phyloP scores from a whole-genome alignment of 179 eudicot species.

The Silene coronaria region DNA sequence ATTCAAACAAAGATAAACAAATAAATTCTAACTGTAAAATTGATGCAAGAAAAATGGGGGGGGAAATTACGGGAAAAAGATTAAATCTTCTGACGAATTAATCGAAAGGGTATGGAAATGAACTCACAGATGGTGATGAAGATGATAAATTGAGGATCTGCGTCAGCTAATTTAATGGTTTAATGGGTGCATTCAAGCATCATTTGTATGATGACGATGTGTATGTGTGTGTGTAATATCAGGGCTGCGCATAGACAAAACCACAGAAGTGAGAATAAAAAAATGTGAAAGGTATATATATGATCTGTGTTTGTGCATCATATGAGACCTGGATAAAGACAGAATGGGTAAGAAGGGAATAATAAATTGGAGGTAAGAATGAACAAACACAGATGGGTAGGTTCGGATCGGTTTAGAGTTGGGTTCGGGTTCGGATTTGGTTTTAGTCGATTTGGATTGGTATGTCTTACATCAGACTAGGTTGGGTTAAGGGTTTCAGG shows the following conservation, averaged over 20 bases:
- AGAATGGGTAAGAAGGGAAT: too few species aligned
- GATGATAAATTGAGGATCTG: constrained; percentile 6
- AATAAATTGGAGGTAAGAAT: too few species aligned
- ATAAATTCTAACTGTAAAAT: not conserved
- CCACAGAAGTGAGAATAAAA: not conserved
- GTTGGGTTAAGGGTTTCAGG: too few species aligned
- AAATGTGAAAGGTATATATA: not conserved
- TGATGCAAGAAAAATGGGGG: not conserved
- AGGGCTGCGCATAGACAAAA: constrained; percentile 14
- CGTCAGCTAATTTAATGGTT: constrained; percentile 16
- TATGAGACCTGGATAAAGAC: too few species aligned
- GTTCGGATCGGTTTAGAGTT: too few species aligned
- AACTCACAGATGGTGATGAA: constrained; percentile 21
- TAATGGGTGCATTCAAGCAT: not conserved
- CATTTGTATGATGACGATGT: not conserved
- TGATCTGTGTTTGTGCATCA: not conserved
- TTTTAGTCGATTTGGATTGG: too few species aligned
- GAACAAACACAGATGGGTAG: too few species aligned
- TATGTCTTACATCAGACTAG: too few species aligned
- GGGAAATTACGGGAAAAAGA: not conserved
- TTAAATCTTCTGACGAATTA: not conserved
- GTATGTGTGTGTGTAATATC: not conserved
- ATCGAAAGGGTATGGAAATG: not conserved
- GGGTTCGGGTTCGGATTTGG: too few species aligned
- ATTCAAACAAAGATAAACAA: constrained; percentile 12